Conservation (phyloP, 805 yeast genomes). For the Candida insectorum region DNA sequence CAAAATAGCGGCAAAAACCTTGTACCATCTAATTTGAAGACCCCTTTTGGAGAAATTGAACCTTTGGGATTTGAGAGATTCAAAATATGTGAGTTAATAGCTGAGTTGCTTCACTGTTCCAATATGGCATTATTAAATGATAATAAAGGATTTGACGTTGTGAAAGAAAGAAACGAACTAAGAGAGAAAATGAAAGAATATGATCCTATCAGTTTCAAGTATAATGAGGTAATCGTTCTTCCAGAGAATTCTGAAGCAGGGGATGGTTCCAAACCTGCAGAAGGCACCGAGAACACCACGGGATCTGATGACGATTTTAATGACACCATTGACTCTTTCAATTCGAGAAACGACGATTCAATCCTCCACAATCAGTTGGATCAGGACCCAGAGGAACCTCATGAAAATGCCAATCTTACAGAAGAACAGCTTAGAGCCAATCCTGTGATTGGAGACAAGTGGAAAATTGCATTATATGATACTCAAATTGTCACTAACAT, state of each 20-base stretch:
- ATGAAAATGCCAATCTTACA: conserved; percentile 41
- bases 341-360: conserved; percentile 18
- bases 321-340: conserved; percentile 35
- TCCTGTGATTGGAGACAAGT: conserved; percentile 43
- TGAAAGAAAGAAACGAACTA: conserved; percentile 34
- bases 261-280: conserved; percentile 3
- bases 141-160: conserved; percentile 42
- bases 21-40: conserved; percentile 17
- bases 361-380: conserved; percentile 21
- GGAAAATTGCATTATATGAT: conserved; percentile 41
- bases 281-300: background rate
- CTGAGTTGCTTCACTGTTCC: conserved; percentile 45
- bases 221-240: conserved; percentile 40
- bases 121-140: conserved; percentile 46
- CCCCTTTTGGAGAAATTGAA: conserved; percentile 36
- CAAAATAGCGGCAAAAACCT: conserved; percentile 14
- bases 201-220: conserved; percentile 44
- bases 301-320: conserved; percentile 8
- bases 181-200: conserved; percentile 37
- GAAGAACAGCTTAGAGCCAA: conserved; percentile 40
- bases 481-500: conserved; percentile 42
- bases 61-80: conserved; percentile 46
- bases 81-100: conserved; percentile 45
- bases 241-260: conserved; percentile 17
- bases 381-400: conserved; percentile 39